Base-by-base conservation (phyloP, 805 yeast genomes). In the Kodamaea jinghongensis region DNA sequence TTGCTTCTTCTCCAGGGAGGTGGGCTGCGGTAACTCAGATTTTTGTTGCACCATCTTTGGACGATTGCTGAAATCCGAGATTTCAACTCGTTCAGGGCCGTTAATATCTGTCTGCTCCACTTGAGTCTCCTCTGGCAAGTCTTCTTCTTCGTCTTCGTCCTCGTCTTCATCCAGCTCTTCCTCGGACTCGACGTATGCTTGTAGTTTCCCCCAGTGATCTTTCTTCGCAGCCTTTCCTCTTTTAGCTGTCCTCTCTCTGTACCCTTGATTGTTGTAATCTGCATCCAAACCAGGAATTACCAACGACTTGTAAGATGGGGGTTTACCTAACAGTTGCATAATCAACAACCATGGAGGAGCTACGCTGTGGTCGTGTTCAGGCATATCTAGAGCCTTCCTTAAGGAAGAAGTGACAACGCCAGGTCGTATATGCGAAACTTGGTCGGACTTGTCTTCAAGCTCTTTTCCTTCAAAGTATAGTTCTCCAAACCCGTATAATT, bases 291-390 rank as follows among this genome's bases (percentile, higher is more conserved):
- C 75, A 1, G 75, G 87, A 6, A 86, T 73, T 25, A 70, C 63
- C 56, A 87, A 63, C 28, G 75, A 71, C 2, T 81, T 81, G 60
- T 87, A 90, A 13, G 88, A 73, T 0, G 96, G 96, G 0, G 98
- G 96, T 17, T 84, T 79, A 0, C 97, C 97, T 10, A 76, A 51
- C 40, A 75, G 69, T 38, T 72, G 73, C 86, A 90, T 82, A 27
- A 75, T 74, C 2, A 70, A 58, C 15, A 82, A 70, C 97, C 97
- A 91, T 0, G 96, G 96, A 2, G 89, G 88, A 4, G 81, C 72
- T 1, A 67, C 64, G 7, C 48, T 48, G 6, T 39, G 39, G 15
- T 64, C 70, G 28, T 68, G 61, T 5, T 73, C 75, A 0, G 78
- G 71, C 50, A 89, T 66, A 0, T 86, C 89, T 49, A 91, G 61